phyloP scores from a whole-genome alignment of 2,329 filamentous ascomycete genomes.

The Claviceps paspali region DNA sequence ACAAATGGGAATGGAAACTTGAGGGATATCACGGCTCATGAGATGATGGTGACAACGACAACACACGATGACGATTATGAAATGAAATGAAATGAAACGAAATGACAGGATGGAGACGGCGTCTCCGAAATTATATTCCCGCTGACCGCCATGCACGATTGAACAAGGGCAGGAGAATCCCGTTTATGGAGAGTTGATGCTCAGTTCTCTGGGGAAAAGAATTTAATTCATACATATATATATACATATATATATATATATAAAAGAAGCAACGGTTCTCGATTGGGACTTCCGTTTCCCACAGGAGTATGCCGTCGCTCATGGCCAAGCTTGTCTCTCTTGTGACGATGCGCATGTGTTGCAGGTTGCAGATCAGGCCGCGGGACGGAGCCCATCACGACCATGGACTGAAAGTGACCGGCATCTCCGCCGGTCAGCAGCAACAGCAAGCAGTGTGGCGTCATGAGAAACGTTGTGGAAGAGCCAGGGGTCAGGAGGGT shows the following conservation, averaged over 20 bases:
- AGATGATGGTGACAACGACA: neutral
- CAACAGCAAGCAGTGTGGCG: neutral
- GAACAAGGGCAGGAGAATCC: neutral
- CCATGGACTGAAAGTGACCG: too few relatives aligned
- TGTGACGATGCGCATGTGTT: neutral
- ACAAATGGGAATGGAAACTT: neutral
- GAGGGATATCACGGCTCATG: neutral
- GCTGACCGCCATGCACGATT: neutral
- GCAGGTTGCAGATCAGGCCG: neutral
- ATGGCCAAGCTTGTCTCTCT: too few relatives aligned
- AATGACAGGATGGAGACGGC: too few relatives aligned
- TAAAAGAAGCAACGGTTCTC: too few relatives aligned
- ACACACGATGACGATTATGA: neutral
- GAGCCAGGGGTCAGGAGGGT: neutral
- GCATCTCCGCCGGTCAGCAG: neutral
- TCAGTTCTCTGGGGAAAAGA: too few relatives aligned
- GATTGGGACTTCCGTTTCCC: neutral
- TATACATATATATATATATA: too few relatives aligned
- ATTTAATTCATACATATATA: too few relatives aligned
- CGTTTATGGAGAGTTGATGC: neutral
- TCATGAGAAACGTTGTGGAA: neutral
- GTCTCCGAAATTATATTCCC: neutral
- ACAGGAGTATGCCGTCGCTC: too few relatives aligned
- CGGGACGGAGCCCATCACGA: too few relatives aligned
- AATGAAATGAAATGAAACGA: neutral